Evolutionary conservation across 768 basidiomycete genomes (phyloP), one percentile per base, ranked within the genome.

Genomic region (Rhizopogon salebrosus): DNA sequence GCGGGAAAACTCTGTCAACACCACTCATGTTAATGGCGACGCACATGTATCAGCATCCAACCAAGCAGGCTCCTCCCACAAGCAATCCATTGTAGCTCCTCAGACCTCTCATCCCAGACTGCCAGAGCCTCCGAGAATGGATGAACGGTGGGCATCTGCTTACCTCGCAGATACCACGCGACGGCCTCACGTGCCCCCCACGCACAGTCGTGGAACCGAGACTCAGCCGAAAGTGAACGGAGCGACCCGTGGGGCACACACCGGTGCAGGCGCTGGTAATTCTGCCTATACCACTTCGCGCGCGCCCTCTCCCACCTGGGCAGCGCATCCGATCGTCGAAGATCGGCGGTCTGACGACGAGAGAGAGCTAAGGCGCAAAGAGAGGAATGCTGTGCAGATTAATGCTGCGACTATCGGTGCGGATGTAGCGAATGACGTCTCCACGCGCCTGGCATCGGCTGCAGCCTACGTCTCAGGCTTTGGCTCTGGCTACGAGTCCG

Each of bases 401-500:
- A 48, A 20, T 22, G 11, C 16, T 10, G 4, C 31, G 11, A 23
- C 8, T 22, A 16, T 39, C 40, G 10, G 18, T 8, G 20, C 43
- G 4, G 39, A 41, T 18, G 36, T 53, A n/a, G 51, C 49, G 7
- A 41, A 20, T 38, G 48, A 52, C 20, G 49, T 56, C 42, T 57
- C 27, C 2, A 24, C 57, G 41, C 67, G 56, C 49, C 63, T 59
- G 51, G 68, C 70, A 2, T 74, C 71, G 10, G 67, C 73, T 1
- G 62, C 62, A 11, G 72, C 73, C 3, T 73, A 74, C 49, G 24
- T 67, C 22, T 61, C 60, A 27, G 72, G 72, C 14, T 74, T 66
- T 34, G 69, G 66, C 16, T 58, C 55, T 9, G 72, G 72, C n/a
- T 73, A 71, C 34, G 63, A 55, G 16, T 62, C 66, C 0, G 67